Evolutionary conservation across 768 basidiomycete genomes (phyloP), one percentile per base, ranked within the genome.

Genomic region (Russula emetica): DNA sequence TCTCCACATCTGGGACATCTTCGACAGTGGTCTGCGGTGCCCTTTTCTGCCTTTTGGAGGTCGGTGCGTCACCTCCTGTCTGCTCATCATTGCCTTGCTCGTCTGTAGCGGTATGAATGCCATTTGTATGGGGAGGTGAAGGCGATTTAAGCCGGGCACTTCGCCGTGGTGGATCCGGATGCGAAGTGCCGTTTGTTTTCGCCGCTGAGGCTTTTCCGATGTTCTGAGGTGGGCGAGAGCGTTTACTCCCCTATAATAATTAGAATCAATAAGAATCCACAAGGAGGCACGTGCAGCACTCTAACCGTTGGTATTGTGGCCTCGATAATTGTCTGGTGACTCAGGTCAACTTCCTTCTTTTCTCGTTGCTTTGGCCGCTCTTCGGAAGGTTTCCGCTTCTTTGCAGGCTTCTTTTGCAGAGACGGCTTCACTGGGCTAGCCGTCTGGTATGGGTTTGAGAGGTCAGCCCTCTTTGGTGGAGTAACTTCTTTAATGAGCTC

Each of bases 401-500:
- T 70, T 3, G 57, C n/a, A 24, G 64, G 58, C 61, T 73, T 74
- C 65, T 71, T 72, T 36, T 63, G 60, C 7, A 55, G 2, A 9
- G 61, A 61, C 7, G 79, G 74, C 66, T 79, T 80, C n/a, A 88
- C 81, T 44, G 88, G 88, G 68, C 83, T 88, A 18, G 85, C 84
- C 22, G 82, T 80, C 72, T 91, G 86, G 70, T 92, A 92, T 0
- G 90, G 90, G 71, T 92, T 92, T 57, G 82, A 83, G 49, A 90
- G 79, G 68, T 88, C 89, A 24, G 82, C 79, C 62, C 78, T 84
- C 73, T 81, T 84, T 16, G 70, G 78, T 0, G 87, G 86, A 0
- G 86, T 85, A 9, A 81, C 83, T 67, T 87, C 86, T 72, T 87
- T 86, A 67, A 90, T 84, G 58, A 91, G 77, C 58, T 84, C 84